Conservation (phyloP, 2,329 filamentous ascomycete genomes). For the Malbranchea zuffiana region DNA sequence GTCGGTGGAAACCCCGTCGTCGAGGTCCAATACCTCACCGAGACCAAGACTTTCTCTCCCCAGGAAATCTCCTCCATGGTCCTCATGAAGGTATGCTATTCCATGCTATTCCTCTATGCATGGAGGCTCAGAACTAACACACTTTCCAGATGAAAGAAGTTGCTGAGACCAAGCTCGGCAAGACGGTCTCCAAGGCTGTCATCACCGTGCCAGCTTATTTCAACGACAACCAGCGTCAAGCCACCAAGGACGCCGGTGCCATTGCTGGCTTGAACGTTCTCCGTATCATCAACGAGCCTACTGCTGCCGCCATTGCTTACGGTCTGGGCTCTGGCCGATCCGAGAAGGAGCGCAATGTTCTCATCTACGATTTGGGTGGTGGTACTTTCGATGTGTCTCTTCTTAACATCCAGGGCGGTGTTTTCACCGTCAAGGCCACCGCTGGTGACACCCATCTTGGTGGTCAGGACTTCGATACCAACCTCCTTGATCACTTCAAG, state of each 20-base stretch:
- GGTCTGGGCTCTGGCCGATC: slow-evolving; percentile 92
- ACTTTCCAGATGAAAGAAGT: slow-evolving; percentile 86
- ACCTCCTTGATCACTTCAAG: slow-evolving; percentile 91
- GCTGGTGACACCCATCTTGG: slow-evolving; percentile 95
- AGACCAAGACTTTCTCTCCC: slow-evolving; percentile 91
- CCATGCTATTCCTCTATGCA: neutral
- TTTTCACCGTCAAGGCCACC: slow-evolving; percentile 98
- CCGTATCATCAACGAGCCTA: slow-evolving; percentile 99
- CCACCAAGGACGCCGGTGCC: slow-evolving; percentile 97
- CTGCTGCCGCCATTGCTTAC: slow-evolving; percentile 94
- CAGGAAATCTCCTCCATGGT: slow-evolving; percentile 99
- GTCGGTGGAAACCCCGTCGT: slow-evolving; percentile 80
- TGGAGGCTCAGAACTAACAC: neutral
- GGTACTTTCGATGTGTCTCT: slow-evolving; percentile 99
- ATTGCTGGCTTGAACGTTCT: slow-evolving; percentile 96
- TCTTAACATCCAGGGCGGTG: slow-evolving; percentile 96
- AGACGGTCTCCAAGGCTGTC: slow-evolving; percentile 98
- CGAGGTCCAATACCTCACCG: slow-evolving; percentile 87
- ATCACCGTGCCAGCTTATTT: slow-evolving; percentile 99
- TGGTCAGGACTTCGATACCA: slow-evolving; percentile 93
- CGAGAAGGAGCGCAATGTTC: slow-evolving; percentile 94
- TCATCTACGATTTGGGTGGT: slow-evolving; percentile 99
- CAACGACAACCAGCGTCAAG: slow-evolving; percentile 99
- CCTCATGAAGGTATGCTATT: slow-evolving; percentile 68
- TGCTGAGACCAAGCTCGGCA: slow-evolving; percentile 94